phyloP scores from a whole-genome alignment of 31 red algal species.

The Porphyra umbilicalis region DNA sequence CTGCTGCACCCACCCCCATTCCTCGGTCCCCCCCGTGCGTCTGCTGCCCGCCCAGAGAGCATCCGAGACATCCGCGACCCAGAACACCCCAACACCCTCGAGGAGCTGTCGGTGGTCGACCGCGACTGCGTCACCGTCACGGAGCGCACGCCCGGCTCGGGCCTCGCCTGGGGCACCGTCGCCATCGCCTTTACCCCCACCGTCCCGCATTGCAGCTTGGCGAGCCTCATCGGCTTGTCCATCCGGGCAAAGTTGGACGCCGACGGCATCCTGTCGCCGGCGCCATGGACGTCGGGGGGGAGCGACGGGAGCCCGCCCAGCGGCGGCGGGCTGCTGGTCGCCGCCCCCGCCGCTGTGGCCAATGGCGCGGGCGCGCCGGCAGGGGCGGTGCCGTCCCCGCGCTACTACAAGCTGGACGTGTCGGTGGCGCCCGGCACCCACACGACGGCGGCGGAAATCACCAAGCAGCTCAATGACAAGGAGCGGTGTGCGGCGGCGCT shows the following conservation, averaged over 20 bases:
- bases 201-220: conserved; percentile 89
- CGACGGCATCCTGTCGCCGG: conserved; percentile 21
- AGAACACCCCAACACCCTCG: conserved; percentile 91
- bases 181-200: conserved; percentile 80
- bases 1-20: background rate
- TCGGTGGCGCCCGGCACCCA: conserved; percentile 62
- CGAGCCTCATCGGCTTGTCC: conserved; percentile 82
- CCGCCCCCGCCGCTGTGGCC: background rate
- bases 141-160: conserved; percentile 21
- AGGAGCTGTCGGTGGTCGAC: conserved; percentile 83
- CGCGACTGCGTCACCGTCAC: conserved; percentile 32
- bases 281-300: background rate
- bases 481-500: conserved; percentile 87
- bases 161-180: conserved; percentile 31
- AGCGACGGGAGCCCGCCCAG: background rate
- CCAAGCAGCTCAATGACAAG: conserved; percentile 85
- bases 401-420: conserved; percentile 78
- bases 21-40: background rate
- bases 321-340: background rate
- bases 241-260: conserved; percentile 52
- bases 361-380: background rate
- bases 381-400: background rate
- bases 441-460: conserved; percentile 61
- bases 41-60: conserved; percentile 12
- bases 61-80: conserved; percentile 99